Percentiles rank a stretch among this genome's conserved stretches.
Conservation (phyloP, 129 eudicot species). For the Centella asiatica region DNA sequence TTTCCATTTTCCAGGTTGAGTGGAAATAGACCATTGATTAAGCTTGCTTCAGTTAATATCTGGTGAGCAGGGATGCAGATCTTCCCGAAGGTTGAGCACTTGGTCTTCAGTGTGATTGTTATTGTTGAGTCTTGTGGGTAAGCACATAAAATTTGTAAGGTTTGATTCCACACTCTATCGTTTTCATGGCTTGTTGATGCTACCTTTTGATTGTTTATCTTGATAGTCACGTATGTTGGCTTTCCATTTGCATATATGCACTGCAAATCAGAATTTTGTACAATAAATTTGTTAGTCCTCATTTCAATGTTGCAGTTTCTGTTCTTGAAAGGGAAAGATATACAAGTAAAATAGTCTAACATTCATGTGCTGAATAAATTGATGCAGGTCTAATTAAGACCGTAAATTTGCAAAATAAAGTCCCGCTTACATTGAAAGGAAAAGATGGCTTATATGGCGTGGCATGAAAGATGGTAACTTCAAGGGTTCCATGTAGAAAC, state of each 20-base stretch:
- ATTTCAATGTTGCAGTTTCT: neutral
- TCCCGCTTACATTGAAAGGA: constrained; percentile 43
- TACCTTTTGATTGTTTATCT: constrained; percentile 46
- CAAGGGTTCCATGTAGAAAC: constrained; percentile 87
- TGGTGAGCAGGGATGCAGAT: constrained; percentile 39
- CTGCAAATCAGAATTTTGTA: constrained; percentile 29
- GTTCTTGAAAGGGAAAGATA: no score
- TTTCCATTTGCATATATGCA: constrained; percentile 47
- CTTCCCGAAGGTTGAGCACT: constrained; percentile 53
- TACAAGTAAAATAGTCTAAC: no score
- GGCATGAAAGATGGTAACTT: constrained; percentile 82
- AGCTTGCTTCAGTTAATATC: constrained; percentile 45
- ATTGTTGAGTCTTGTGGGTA: constrained; percentile 54
- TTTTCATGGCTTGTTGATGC: constrained; percentile 68
- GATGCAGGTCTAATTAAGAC: no score
- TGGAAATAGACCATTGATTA: constrained; percentile 74
- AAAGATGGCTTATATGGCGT: constrained; percentile 47
- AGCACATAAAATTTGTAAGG: constrained; percentile 78
- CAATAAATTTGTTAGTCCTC: neutral
- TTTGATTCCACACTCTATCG: constrained; percentile 83
- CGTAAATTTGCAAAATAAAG: no score
- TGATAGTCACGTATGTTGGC: constrained; percentile 76
- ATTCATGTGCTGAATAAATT: no score
- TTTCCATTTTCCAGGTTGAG: constrained; percentile 49
- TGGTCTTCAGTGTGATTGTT: constrained; percentile 64